Evolutionary conservation across 805 yeast species (phyloP).

Genomic region (Metschnikowia aberdeeniae): DNA sequence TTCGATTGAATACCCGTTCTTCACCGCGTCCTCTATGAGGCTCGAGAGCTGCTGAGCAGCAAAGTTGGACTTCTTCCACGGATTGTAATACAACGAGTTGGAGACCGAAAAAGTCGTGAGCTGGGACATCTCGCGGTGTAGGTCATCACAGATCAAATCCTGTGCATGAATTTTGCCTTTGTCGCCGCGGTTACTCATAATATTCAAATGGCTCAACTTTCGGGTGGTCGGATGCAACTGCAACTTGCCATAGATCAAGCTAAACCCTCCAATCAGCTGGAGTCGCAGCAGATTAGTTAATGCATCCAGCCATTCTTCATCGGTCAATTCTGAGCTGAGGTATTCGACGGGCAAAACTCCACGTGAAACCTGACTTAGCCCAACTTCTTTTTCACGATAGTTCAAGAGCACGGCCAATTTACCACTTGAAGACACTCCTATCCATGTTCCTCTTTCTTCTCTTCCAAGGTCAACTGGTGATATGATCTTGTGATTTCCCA

Average conservation of each 20-base stretch:
- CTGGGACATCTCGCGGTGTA: slow-evolving; percentile 19
- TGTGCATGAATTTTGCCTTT: slow-evolving; percentile 30
- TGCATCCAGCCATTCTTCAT: slow-evolving; percentile 43
- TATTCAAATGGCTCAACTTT: slow-evolving; percentile 33
- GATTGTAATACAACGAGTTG: slow-evolving; percentile 59
- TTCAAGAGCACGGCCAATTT: slow-evolving; percentile 73
- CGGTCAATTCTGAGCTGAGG: slow-evolving; percentile 30
- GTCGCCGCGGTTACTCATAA: slow-evolving; percentile 50
- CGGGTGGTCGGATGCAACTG: slow-evolving; percentile 19
- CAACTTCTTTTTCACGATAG: slow-evolving; percentile 47
- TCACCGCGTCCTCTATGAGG: slow-evolving; percentile 19
- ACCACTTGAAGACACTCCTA: slow-evolving; percentile 61
- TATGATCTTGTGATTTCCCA: slow-evolving; percentile 40
- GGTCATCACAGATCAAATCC: slow-evolving; percentile 5
- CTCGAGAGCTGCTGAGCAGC: slow-evolving; percentile 40
- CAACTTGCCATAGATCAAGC: slow-evolving; percentile 53
- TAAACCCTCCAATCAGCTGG: slow-evolving; percentile 55
- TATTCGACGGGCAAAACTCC: slow-evolving; percentile 49
- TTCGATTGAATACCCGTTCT: slow-evolving; percentile 25
- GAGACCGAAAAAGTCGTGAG: slow-evolving; percentile 55
- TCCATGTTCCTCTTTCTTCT: slow-evolving; percentile 86
- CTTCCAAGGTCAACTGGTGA: slow-evolving; percentile 75
- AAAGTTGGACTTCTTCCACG: slow-evolving; percentile 69
- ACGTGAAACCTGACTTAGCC: slow-evolving; percentile 42
- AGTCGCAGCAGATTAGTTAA: slow-evolving; percentile 17